Base-by-base conservation (phyloP, 2,329 filamentous ascomycete species). In the Nothophoma quercina region DNA sequence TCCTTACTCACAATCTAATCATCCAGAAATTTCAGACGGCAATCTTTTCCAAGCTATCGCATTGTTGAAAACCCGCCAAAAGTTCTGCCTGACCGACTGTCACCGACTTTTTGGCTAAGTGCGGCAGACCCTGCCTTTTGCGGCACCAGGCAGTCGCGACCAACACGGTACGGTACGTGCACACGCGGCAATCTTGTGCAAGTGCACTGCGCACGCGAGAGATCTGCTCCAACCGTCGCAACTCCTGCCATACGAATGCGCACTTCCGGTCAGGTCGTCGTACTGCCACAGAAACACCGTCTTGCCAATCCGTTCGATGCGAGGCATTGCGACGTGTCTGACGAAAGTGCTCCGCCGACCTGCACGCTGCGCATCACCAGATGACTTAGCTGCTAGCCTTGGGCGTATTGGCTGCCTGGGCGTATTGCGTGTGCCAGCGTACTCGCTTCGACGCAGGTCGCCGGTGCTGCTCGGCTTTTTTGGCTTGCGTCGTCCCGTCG, bases 211-310 rank as follows among this genome's bases (percentile, higher is more conserved):
- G 33, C 46, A 47, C 39, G 49, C 52, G 52, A 46, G 50, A 51
- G 48, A 53, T 44, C 45, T 49, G 40, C 51, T 43, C 25, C 39
- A 54, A 35, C 43, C 38, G 25, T 63, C 59, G 59, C 61, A 54
- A 52, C 45, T 16, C 52, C 35, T 56, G 39, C 59, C 56, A 48
- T 28, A 51, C 53, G 43, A 56, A 51, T 56, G 38, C 18, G 41
- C 22, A 25, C 25, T 51, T 58, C 59, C 61, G 59, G 59, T 60
- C 44, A 60, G 39, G 52, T 23, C n/a, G n/a, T n/a, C n/a, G n/a
- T 32, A 21, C 45, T 30, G 30, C 32, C 48, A 58, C 38, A 45
- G 33, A n/a, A 21, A 29, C 22, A 39, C 21, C 25, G 55, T 41
- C 47, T 40, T 50, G 41, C 36, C 44, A 28, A 35, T 38, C 30